phyloP scores from a whole-genome alignment of 306 rosid genomes.

The Prosopis cineraria region DNA sequence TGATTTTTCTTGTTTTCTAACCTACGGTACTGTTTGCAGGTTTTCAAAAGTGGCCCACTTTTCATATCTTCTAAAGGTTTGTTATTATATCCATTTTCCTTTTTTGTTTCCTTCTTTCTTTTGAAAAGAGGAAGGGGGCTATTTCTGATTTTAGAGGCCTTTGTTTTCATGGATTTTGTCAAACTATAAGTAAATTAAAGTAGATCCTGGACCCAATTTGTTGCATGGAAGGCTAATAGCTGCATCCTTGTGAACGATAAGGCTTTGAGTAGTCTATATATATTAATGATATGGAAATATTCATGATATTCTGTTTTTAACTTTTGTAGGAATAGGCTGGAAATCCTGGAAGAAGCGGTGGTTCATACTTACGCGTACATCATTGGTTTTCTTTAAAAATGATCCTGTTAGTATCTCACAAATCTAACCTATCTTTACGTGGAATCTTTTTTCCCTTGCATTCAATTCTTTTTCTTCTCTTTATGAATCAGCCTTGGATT shows the following conservation, averaged over 20 bases:
- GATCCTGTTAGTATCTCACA: constrained; percentile 83
- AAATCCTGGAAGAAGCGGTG: constrained; percentile 99
- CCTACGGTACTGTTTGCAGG: constrained; percentile 47
- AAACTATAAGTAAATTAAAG: not conserved
- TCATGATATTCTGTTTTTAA: constrained; percentile 27
- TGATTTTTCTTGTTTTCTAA: constrained; percentile 36
- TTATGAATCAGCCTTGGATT: constrained; percentile 12
- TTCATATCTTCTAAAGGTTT: constrained; percentile 81
- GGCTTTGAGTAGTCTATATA: not conserved
- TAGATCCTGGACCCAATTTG: not conserved
- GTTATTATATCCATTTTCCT: constrained; percentile 11
- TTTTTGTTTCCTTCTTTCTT: constrained; percentile 5
- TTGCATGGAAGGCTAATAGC: not conserved
- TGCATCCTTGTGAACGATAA: not conserved
- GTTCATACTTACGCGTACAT: constrained; percentile 94
- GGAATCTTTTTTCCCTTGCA: not conserved
- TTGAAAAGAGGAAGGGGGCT: not conserved
- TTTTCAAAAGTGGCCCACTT: constrained; percentile 80
- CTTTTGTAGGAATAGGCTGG: constrained; percentile 95
- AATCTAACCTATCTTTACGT: constrained; percentile 21
- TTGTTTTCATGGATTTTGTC: not conserved
- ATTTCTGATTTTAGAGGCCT: not conserved
- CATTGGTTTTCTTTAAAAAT: constrained; percentile 92
- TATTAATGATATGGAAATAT: constrained; percentile 5
- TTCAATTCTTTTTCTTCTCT: constrained; percentile 19